A percentile compares a stretch with the other conserved stretches of the same genome.
These are phyloP conservation scores for Acorus gramineus DNA, from an alignment of 106 monocot genomes.

Conservation along the genomic window DNA sequence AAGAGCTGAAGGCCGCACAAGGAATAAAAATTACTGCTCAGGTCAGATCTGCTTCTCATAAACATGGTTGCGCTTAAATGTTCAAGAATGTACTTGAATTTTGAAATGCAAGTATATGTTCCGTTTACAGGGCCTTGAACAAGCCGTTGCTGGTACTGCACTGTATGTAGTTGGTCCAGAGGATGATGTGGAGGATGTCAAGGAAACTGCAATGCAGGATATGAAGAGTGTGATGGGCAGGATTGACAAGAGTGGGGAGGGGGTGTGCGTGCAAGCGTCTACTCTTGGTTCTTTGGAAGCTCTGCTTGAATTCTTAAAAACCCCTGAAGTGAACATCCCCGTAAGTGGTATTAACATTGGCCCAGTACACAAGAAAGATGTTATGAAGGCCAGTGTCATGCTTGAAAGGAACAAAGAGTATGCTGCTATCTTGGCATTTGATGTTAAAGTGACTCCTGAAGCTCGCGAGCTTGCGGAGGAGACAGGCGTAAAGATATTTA, in stretches of 20 bases:
- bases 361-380: conserved; percentile 96
- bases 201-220: conserved; percentile 74
- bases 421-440: conserved; percentile 90
- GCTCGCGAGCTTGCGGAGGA: conserved; percentile 77
- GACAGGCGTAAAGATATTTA: conserved; percentile 74
- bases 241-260: conserved; percentile 92
- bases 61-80: too few relatives aligned
- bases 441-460: conserved; percentile 92
- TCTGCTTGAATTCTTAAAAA: conserved; percentile 76
- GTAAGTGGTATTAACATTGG: conserved; percentile 87
- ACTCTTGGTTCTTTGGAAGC: conserved; percentile 97
- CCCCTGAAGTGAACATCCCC: conserved; percentile 77
- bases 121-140: conserved; percentile 52
- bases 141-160: conserved; percentile 75
- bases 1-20: conserved; percentile 86
- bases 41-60: conserved; percentile 17
- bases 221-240: conserved; percentile 73
- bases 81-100: too few relatives aligned
- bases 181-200: conserved; percentile 65
- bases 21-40: conserved; percentile 80
- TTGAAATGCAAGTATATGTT: too few relatives aligned
- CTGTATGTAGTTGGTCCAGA: conserved; percentile 70
- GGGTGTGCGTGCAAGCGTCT: conserved; percentile 97
- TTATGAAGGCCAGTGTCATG: conserved; percentile 97
- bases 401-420: conserved; percentile 86